A percentile compares a stretch with the other conserved stretches of the same genome.
phyloP scores from a whole-genome alignment of 805 yeast genomes.

The Naumovozyma castellii region DNA sequence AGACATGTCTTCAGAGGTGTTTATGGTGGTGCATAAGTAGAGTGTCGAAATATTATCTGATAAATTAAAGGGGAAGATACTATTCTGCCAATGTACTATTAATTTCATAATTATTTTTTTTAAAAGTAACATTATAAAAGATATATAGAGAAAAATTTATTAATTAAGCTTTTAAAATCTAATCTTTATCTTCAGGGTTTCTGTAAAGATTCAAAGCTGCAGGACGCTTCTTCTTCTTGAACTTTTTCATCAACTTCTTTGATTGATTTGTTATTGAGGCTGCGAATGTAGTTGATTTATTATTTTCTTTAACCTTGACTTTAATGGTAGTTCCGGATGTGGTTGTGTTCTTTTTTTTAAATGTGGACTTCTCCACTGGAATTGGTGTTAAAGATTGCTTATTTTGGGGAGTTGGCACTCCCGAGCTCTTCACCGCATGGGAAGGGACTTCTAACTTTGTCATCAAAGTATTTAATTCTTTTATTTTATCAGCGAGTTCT shows the following conservation, averaged over 20 bases:
- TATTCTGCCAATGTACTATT: neutral
- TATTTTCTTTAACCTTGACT: neutral
- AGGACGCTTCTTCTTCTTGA: slow-evolving; percentile 1
- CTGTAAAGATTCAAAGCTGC: neutral
- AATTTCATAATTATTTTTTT: neutral
- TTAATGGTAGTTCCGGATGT: neutral
- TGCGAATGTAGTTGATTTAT: slow-evolving; percentile 1
- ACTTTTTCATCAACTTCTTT: slow-evolving; percentile 1
- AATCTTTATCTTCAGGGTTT: neutral
- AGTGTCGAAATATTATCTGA: too few species aligned
- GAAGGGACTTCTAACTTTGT: neutral
- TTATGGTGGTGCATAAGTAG: slow-evolving; percentile 45
- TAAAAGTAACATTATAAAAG: neutral
- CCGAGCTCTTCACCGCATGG: neutral
- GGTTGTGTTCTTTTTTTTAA: neutral
- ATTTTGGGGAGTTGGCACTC: too few species aligned
- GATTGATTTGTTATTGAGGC: slow-evolving; percentile 1
- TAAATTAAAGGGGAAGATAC: too few species aligned
- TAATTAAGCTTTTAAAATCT: too few species aligned
- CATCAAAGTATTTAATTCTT: slow-evolving; percentile 3
- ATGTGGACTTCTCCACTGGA: too few species aligned
- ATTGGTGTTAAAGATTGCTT: too few species aligned
- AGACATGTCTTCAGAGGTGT: slow-evolving; percentile 40
- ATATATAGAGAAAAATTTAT: too few species aligned
- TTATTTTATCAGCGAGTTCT: neutral